Evolutionary conservation across 1,284 basidiomycete species (phyloP), one percentile per base, ranked within the genome.

Genomic region (Austroboletus niveus): DNA sequence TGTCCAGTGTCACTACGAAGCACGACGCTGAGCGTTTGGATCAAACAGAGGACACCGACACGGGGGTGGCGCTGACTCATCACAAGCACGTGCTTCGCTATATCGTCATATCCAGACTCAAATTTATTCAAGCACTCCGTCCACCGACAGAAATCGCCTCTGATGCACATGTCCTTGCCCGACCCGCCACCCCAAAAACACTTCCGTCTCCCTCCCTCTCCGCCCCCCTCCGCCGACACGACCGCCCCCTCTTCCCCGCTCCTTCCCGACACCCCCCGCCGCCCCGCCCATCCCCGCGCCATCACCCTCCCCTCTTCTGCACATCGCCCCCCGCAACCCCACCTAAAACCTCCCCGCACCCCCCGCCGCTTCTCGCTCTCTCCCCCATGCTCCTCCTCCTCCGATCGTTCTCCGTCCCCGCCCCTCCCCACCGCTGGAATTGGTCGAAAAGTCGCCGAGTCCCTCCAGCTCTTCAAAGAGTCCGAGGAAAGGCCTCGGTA

Each of bases 381-480:
- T 1, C 75, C 77, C 8, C 77, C 80, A 4, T 76, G 75, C 27
- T 72, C 77, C 11, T 75, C 75, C 4, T 61, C 60, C 31, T 60
- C 50, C 61, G 49, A 27, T 3, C 47, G 29, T 9, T 29, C 17
- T 20, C 42, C 50, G 1, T 55, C 69, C 39, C 69, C 64, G 5
- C 42, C 54, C 32, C 62, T 62, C 49, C 60, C 69, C 8, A 66
- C 64, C 20, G 60, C 78, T 20, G 82, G 82, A 15, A 86, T 85
- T 43, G 84, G 87, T 32, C 81, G 88, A 57, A 91, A 91, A 66
- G 87, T 91, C 40, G 89, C 89, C 1, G 87, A 84, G 5, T 83
- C 84, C 9, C 75, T 91, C 10, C 84, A 89, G 60, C 75, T 91
- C 7, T 91, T 91, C 75, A 89, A 86, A 61, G 86, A 89, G 70